Evolutionary conservation across 306 rosid species (phyloP), one percentile per base, ranked within the genome.

Genomic region (Castanea crenata): DNA sequence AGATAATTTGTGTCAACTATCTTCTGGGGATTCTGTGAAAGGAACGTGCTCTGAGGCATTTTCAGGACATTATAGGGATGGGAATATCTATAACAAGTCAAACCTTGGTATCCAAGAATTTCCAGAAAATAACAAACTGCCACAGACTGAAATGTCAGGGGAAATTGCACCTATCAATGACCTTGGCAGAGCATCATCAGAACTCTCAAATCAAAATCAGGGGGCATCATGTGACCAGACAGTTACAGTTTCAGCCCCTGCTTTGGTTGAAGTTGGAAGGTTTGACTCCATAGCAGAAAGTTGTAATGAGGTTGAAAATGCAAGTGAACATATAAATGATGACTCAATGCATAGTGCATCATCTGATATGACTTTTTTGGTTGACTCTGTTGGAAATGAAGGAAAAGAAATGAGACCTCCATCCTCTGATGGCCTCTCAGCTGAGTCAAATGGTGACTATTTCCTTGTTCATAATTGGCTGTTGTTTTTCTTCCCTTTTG

Each of bases 391-490:
- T 67, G 86, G 56, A 62, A 81, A 76, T 41, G 62, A 67, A 59
- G 83, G 80, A 81, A 82, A 65, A 69, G 80, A 83, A 55, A 74
- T 21, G 63, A 58, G 76, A 29, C 79, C 79, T 82, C 80, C 83
- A 82, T 83, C 89, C 23, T 74, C 72, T 76, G 67, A 20, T 69
- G 84, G 74, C 83, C 49, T 64, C 27, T 76, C 76, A 71, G 84
- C 71, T 61, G 86, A 88, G 82, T 18, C 52, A 73, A 67, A 74
- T 72, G 93, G 98, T 93, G 61, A 78, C 74, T 85, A 83, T 81
- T 71, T 76, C 32, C 41, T 76, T 61, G 56, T 44, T 72, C 62
- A 41, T 80, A 21, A 9, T 65, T 69, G 59, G 76, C 64, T 72
- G 46, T 55, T 67, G 51, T 34, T 65, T 82, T 79, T 29, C 51